Percentiles rank a stretch among this genome's conserved stretches.
These are phyloP conservation scores for Thalia dealbata DNA, from an alignment of 176 grass and related monocot genomes.

Conservation along the genomic window DNA sequence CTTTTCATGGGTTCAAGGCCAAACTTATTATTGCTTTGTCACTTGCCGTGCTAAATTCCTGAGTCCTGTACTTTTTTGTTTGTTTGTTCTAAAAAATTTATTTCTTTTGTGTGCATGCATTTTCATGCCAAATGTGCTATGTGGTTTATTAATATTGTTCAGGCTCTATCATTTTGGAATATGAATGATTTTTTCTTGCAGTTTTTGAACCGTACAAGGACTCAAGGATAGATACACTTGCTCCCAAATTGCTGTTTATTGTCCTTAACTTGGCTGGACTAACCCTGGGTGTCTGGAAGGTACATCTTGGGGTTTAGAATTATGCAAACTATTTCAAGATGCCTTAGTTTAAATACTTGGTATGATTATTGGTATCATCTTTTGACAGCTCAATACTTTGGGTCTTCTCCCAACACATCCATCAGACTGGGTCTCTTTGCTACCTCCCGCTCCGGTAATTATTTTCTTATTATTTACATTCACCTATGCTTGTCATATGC, in stretches of 20 bases:
- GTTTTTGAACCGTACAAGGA: conserved; percentile 98
- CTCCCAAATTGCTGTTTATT: conserved; percentile 75
- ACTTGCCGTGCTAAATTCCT: no score
- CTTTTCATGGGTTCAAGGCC: no score
- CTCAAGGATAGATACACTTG: conserved; percentile 63
- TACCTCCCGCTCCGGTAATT: conserved; percentile 62
- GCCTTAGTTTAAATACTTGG: background rate
- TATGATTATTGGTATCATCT: background rate
- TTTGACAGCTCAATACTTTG: conserved; percentile 74
- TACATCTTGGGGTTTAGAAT: conserved; percentile 17
- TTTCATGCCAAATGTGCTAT: no score
- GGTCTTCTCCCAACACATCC: conserved; percentile 95
- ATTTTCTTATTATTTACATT: background rate
- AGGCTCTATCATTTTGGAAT: background rate
- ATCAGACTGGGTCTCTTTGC: conserved; percentile 89
- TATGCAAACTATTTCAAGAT: background rate
- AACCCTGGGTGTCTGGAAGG: conserved; percentile 89
- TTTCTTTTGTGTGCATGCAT: no score
- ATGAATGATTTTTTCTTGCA: conserved; percentile 21
- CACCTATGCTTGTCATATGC: no score
- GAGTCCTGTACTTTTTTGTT: no score
- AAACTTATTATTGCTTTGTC: no score
- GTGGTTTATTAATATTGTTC: no score
- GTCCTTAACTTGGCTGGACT: conserved; percentile 86
- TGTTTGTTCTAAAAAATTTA: no score